A percentile compares a stretch with the other conserved stretches of the same genome.
Conservation (phyloP, 2,329 filamentous ascomycete species). For the Fusarium sp. region DNA sequence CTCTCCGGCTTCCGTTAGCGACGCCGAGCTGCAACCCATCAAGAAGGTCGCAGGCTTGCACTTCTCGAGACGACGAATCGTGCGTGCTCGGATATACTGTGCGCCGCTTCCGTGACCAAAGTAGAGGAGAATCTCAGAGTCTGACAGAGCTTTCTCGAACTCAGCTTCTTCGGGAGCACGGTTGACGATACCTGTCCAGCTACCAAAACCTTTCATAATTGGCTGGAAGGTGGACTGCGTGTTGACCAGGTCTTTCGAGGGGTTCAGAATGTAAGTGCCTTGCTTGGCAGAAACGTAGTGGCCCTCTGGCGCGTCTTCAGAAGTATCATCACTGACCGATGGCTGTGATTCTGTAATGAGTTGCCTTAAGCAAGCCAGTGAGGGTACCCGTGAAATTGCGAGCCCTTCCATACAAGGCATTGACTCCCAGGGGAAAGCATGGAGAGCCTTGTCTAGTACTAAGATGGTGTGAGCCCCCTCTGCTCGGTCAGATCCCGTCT, state of each 20-base stretch:
- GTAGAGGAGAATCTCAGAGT: conserved; percentile 83
- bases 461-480: conserved; percentile 79
- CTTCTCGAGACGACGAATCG: conserved; percentile 79
- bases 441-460: conserved; percentile 89
- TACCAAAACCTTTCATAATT: conserved; percentile 70
- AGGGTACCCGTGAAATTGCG: conserved; percentile 89
- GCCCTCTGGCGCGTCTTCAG: conserved; percentile 50
- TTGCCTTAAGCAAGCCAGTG: conserved; percentile 82
- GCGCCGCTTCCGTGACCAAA: conserved; percentile 96
- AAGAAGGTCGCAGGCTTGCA: conserved; percentile 84
- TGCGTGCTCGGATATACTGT: conserved; percentile 90
- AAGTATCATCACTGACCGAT: conserved; percentile 15
- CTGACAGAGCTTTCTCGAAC: conserved; percentile 74
- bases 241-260: conserved; percentile 81
- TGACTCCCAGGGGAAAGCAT: conserved; percentile 96
- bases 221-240: conserved; percentile 82
- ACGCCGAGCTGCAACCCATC: conserved; percentile 93
- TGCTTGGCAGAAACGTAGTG: conserved; percentile 65
- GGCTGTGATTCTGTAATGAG: conserved; percentile 69
- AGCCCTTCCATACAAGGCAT: conserved; percentile 83
- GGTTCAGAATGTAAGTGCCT: conserved; percentile 89
- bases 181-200: conserved; percentile 77
- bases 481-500: conserved; percentile 53
- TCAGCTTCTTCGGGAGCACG: conserved; percentile 80
- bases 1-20: conserved; percentile 79